Evolutionary conservation across 768 basidiomycete species (phyloP).

Genomic region (Amanita pallidorosea): DNA sequence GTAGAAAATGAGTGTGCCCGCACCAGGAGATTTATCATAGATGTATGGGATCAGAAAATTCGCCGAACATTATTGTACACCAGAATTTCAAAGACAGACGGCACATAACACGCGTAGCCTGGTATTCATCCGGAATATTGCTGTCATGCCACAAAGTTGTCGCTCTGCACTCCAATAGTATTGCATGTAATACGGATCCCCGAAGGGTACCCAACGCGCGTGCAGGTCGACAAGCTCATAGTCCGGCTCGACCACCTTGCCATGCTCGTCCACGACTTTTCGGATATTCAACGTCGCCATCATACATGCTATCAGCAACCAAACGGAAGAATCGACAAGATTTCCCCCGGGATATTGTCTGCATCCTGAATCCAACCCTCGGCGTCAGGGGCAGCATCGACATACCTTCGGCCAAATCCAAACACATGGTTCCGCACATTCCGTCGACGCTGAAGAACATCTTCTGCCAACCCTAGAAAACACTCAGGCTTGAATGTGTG

Average conservation of each 20-base stretch:
- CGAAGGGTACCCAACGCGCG: too few species aligned
- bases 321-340: conserved; percentile 53
- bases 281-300: conserved; percentile 47
- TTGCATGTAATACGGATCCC: too few species aligned
- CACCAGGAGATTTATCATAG: too few species aligned
- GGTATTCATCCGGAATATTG: too few species aligned
- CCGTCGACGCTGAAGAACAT: conserved; percentile 14
- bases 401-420: conserved; percentile 31
- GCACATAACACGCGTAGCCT: too few species aligned
- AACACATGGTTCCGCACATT: conserved; percentile 26
- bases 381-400: not conserved
- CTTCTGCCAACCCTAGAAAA: conserved; percentile 26
- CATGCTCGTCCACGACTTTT: conserved; percentile 40
- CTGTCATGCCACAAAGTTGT: too few species aligned
- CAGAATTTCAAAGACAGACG: too few species aligned
- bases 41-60: too few species aligned
- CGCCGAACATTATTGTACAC: too few species aligned
- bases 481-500: conserved; percentile 44
- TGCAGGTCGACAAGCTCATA: conserved; percentile 10
- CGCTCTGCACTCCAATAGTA: too few species aligned
- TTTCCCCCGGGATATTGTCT: conserved; percentile 58
- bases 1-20: too few species aligned
- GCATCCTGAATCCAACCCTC: not conserved
- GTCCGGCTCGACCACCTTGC: conserved; percentile 34
- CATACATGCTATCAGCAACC: conserved; percentile 46